These are phyloP conservation scores for Poa pratensis DNA, from an alignment of 176 grass and related monocot genomes.

Conservation along the genomic window DNA sequence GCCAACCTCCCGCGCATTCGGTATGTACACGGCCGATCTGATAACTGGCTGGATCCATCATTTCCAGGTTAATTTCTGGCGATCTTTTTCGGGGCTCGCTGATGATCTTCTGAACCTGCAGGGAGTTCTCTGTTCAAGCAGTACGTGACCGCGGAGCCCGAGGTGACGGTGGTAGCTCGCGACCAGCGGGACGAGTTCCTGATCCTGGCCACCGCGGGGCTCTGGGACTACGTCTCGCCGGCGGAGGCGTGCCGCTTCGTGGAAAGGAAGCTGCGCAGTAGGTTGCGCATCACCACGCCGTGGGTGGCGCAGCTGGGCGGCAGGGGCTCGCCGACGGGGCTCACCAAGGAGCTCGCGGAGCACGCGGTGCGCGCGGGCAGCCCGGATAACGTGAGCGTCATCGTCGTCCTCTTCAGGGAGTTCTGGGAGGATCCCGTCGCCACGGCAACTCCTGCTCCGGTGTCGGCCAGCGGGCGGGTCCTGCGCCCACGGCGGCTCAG, in stretches of 20 bases:
- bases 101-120: background rate
- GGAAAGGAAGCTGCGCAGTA: slow-evolving; percentile 15
- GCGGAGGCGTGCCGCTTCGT: slow-evolving; percentile 20
- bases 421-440: slow-evolving; percentile 17
- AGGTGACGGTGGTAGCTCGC: background rate
- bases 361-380: background rate
- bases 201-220: slow-evolving; percentile 37
- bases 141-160: background rate
- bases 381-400: slow-evolving; percentile 33
- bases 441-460: background rate
- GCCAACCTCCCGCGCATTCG: background rate
- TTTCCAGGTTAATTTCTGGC: background rate
- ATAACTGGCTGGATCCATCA: background rate
- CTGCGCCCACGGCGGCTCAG: background rate
- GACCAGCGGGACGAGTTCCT: slow-evolving; percentile 32
- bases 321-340: slow-evolving; percentile 3
- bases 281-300: background rate
- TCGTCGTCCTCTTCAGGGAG: slow-evolving; percentile 25
- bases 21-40: background rate
- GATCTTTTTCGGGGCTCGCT: background rate
- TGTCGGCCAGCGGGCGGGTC: background rate
- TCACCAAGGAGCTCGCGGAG: slow-evolving; percentile 23
- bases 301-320: background rate
- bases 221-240: slow-evolving; percentile 37
- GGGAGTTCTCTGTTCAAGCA: background rate